A percentile compares a stretch with the other conserved stretches of the same genome.
phyloP scores from a whole-genome alignment of 106 monocot genomes.

The Dendrobium chrysotoxum region DNA sequence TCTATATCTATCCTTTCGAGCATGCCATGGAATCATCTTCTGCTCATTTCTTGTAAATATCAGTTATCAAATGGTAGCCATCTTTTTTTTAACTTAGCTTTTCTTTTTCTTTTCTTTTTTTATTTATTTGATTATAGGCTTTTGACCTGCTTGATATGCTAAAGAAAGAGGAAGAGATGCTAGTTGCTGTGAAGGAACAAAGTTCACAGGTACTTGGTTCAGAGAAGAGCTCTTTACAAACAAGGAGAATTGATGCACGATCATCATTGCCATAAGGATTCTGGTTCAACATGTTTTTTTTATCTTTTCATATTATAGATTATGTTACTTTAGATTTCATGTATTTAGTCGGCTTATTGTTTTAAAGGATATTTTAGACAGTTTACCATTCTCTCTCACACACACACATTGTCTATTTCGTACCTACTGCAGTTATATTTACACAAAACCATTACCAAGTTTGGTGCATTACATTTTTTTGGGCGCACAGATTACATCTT shows the following conservation, averaged over 20 bases:
- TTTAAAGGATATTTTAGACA: neutral
- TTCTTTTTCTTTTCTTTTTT: neutral
- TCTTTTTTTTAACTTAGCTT: neutral
- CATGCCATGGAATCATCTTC: neutral
- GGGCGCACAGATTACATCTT: too few species aligned
- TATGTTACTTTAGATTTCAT: neutral
- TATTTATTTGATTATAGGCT: constrained; percentile 34
- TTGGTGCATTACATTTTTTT: neutral
- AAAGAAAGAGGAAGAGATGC: constrained; percentile 99
- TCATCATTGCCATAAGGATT: neutral
- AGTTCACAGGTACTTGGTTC: constrained; percentile 44
- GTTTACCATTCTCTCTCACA: neutral
- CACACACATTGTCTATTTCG: neutral
- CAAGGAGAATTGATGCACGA: neutral
- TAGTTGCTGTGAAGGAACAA: constrained; percentile 71
- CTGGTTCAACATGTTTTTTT: neutral
- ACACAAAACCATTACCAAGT: neutral
- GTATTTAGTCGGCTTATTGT: neutral
- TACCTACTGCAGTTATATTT: neutral
- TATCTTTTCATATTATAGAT: neutral
- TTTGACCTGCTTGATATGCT: constrained; percentile 94
- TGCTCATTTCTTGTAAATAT: neutral
- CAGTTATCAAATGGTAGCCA: neutral
- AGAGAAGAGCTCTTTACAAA: neutral
- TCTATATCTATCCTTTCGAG: neutral